Evolutionary conservation across 202 grass and related monocot species (phyloP).

Genomic region (Zizania palustris): DNA sequence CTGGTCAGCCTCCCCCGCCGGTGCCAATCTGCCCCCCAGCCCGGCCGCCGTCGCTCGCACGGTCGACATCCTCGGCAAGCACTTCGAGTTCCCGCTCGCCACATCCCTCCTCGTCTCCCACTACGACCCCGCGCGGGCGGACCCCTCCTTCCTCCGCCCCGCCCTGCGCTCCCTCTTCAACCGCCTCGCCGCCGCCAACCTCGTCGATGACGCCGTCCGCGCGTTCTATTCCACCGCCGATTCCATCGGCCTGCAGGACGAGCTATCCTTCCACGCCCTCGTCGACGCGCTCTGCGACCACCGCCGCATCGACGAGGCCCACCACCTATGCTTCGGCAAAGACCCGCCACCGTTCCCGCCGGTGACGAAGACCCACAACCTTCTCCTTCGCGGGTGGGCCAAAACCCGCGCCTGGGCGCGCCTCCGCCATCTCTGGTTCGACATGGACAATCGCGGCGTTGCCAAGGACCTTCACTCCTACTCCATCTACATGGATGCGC

Average conservation of each 20-base stretch:
- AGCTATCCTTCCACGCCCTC: slow-evolving; percentile 45
- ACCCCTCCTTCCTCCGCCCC: slow-evolving; percentile 26
- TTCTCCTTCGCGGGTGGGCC: slow-evolving; percentile 81
- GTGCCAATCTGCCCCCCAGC: slow-evolving; percentile 49
- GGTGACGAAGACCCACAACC: slow-evolving; percentile 79
- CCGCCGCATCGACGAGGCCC: slow-evolving; percentile 69
- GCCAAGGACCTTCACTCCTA: slow-evolving; percentile 91
- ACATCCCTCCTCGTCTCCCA: slow-evolving; percentile 69
- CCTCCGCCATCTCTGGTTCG: slow-evolving; percentile 79
- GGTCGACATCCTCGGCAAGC: slow-evolving; percentile 87
- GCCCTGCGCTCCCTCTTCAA: slow-evolving; percentile 85
- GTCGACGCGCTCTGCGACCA: slow-evolving; percentile 46
- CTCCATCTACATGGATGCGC: slow-evolving; percentile 89
- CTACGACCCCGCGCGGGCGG: slow-evolving; percentile 20
- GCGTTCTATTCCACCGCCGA: slow-evolving; percentile 55
- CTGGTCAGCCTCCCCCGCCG: slow-evolving; percentile 60
- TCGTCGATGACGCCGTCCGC: slow-evolving; percentile 61
- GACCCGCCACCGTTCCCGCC: slow-evolving; percentile 50
- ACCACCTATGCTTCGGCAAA: slow-evolving; percentile 65
- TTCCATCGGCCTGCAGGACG: slow-evolving; percentile 57
- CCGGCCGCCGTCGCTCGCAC: slow-evolving; percentile 59
- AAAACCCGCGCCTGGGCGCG: slow-evolving; percentile 63
- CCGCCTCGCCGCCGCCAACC: slow-evolving; percentile 86
- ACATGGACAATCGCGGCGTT: slow-evolving; percentile 74
- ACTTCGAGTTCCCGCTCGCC: slow-evolving; percentile 78